Evolutionary conservation across 371 early-diverging fungal species (phyloP).

Genomic region (Lichtheimia ornata): DNA sequence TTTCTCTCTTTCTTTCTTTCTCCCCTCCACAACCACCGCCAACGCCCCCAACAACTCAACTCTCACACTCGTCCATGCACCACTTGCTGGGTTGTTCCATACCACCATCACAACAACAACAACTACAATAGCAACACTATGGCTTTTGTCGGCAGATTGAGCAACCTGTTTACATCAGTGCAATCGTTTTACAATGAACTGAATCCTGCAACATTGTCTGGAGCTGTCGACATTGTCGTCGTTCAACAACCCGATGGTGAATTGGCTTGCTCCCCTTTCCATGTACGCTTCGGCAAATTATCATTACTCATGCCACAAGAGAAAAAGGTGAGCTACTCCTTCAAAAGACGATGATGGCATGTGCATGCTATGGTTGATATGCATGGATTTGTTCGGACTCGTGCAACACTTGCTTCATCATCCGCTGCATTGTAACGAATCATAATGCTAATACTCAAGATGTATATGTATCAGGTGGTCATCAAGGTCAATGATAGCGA

Average conservation of each 20-base stretch:
- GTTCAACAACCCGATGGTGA: constrained; percentile 84
- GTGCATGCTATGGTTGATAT: neutral
- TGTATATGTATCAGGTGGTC: constrained; percentile 61
- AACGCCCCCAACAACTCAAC: too few relatives aligned
- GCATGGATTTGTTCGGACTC: neutral
- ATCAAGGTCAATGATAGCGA: constrained; percentile 86
- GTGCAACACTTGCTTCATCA: too few relatives aligned
- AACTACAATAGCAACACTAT: too few relatives aligned
- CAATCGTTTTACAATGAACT: constrained; percentile 95
- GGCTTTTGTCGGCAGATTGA: constrained; percentile 49
- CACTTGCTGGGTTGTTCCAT: neutral
- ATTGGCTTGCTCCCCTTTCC: constrained; percentile 93
- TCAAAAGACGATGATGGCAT: neutral
- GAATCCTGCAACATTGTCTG: constrained; percentile 97
- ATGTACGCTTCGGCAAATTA: constrained; percentile 98
- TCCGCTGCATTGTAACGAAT: too few relatives aligned
- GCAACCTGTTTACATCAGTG: constrained; percentile 70
- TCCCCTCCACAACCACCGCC: too few relatives aligned
- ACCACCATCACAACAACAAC: neutral
- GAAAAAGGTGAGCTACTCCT: constrained; percentile 63
- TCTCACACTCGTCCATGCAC: too few relatives aligned
- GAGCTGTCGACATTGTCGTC: constrained; percentile 98
- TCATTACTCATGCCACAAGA: constrained; percentile 87
- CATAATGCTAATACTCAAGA: too few relatives aligned
- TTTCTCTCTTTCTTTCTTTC: constrained; percentile 3